These are phyloP conservation scores for Globisporangium rhizosaccharum DNA, from an alignment of 352 stramenopile genomes.

Conservation along the genomic window DNA sequence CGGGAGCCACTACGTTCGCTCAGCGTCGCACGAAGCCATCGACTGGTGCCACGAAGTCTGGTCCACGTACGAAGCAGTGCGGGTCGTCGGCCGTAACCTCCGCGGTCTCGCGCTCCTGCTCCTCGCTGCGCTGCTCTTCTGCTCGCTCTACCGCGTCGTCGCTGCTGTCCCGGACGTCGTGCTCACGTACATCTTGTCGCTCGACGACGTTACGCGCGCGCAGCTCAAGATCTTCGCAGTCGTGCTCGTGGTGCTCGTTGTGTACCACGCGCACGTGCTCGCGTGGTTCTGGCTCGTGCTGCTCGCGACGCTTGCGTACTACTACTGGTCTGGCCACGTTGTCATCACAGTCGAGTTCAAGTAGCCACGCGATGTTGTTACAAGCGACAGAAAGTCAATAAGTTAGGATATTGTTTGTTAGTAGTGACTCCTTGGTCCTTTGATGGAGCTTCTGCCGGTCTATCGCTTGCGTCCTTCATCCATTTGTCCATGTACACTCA, in stretches of 20 bases:
- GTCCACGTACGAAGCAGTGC: conserved; percentile 30
- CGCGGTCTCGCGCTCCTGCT: conserved; percentile 12
- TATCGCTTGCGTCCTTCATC: background rate
- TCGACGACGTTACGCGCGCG: conserved; percentile 37
- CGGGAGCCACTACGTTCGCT: background rate
- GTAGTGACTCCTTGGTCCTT: background rate
- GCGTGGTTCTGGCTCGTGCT: conserved; percentile 38
- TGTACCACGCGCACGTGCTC: conserved; percentile 31
- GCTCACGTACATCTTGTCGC: conserved; percentile 18
- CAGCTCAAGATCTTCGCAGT: conserved; percentile 33
- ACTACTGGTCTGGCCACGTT: conserved; percentile 50
- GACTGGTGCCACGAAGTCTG: conserved; percentile 14
- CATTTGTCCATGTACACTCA: background rate
- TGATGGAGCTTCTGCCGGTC: background rate
- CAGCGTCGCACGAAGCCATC: background rate
- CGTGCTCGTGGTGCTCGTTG: conserved; percentile 12
- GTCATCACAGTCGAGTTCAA: conserved; percentile 22
- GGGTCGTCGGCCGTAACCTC: conserved; percentile 22
- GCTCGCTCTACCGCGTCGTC: conserved; percentile 23
- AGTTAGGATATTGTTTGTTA: background rate
- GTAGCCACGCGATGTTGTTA: background rate
- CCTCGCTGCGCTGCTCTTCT: conserved; percentile 24
- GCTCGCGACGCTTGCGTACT: conserved; percentile 22
- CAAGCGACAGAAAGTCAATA: background rate
- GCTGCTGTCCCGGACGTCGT: conserved; percentile 23